Base-by-base conservation (phyloP, 768 basidiomycete species). In the Erythrobasidium yunnanense region DNA sequence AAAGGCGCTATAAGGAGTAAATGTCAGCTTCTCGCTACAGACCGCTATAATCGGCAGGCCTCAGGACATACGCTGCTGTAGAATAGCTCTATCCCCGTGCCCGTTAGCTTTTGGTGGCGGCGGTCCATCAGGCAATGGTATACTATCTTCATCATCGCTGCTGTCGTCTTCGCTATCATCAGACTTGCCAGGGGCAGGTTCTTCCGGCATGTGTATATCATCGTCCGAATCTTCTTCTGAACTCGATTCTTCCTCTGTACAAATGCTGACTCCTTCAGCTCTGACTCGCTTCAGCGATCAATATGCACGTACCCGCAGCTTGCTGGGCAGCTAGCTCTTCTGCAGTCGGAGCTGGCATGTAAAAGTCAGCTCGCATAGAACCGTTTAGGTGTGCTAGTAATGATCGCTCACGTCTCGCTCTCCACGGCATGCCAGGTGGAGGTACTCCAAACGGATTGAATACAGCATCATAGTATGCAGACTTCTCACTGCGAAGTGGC, bases 401-500 rank as follows among this genome's bases (percentile, higher is more conserved):
- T 25, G 20, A 63, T 30, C 3, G 79, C 87, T 77, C 71, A 92
- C 91, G 82, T 78, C 86, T 77, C 75, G 96, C 89, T 65, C 83
- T 78, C 76, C 95, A 96, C n/a, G 88, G 90, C 90, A 95, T 89
- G 5, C 93, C 93, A 13, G 92, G 93, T 45, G 92, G 92, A 13
- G 58, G 58, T n/a, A 60, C 67, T 3, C 67, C 57, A 73, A 81
- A 91, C 23, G 90, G 90, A 74, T 97, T 97, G 83, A 92, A 85
- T 45, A 90, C 82, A 29, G 87, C 82, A 72, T 97, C 87, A 77
- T 90, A 96, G 75, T 93, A 96, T 34, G 92, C 79, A 76, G 87
- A 90, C 70, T 50, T 50, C 30, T 63, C 47, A 88, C 81, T 73
- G 88, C 89, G 33, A 42, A 35, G 35, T 15, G 30, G 5, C 4